These are phyloP conservation scores for Solanum piurae DNA, from an alignment of 257 asterid species.

Conservation along the genomic window DNA sequence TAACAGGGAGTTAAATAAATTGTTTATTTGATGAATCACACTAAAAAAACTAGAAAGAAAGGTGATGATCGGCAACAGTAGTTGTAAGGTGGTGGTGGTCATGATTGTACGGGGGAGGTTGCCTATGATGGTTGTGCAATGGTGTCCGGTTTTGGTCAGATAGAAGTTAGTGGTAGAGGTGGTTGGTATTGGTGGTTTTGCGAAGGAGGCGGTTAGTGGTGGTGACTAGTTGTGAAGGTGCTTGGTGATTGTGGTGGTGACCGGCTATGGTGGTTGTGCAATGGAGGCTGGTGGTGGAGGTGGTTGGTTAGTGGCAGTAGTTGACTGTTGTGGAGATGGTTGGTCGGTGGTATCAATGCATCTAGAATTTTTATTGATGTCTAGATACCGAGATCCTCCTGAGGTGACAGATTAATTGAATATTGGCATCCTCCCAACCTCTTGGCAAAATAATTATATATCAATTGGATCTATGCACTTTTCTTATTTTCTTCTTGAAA, in stretches of 20 bases:
- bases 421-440: background rate
- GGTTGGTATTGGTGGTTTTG: background rate
- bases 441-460: background rate
- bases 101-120: background rate
- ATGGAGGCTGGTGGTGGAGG: background rate
- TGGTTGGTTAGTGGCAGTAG: background rate
- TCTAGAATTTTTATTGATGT: background rate
- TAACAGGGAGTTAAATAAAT: background rate
- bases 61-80: background rate
- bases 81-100: background rate
- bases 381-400: background rate
- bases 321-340: background rate
- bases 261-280: background rate
- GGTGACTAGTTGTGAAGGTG: background rate
- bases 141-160: background rate
- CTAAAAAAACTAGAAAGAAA: background rate
- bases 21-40: background rate
- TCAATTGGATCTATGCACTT: background rate
- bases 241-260: background rate
- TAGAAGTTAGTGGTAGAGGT: background rate
- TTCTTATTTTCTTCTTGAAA: background rate
- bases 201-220: background rate
- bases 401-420: background rate
- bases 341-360: background rate
- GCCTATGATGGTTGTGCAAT: background rate